Evolutionary conservation across 345 rosid genomes (phyloP).

Genomic region (Anastatica hierochuntica): DNA sequence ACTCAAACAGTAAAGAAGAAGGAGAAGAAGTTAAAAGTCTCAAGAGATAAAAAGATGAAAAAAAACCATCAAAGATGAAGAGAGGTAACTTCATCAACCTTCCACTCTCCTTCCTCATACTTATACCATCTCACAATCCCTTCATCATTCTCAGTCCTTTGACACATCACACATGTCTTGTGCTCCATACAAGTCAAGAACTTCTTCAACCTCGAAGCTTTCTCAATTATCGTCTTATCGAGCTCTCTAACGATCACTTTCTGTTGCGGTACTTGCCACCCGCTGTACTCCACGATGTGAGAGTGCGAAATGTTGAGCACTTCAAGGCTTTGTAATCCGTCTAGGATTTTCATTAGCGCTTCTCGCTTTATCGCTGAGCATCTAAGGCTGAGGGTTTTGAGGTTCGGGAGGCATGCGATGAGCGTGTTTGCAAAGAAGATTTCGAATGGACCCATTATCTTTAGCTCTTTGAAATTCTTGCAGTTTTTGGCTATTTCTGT

Average conservation of each 20-base stretch:
- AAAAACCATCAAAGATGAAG: constrained; percentile 28
- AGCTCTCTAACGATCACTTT: constrained; percentile 39
- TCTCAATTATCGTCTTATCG: constrained; percentile 42
- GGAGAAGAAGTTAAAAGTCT: constrained; percentile 20
- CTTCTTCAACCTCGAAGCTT: constrained; percentile 43
- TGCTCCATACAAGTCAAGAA: constrained; percentile 55
- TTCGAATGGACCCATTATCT: constrained; percentile 77
- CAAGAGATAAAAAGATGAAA: neutral
- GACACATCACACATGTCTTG: constrained; percentile 62
- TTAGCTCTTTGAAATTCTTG: constrained; percentile 39
- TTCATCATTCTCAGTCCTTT: constrained; percentile 54
- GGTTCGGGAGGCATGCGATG: constrained; percentile 32
- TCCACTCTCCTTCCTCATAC: constrained; percentile 81
- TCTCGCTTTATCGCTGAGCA: constrained; percentile 52
- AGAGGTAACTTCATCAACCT: constrained; percentile 54
- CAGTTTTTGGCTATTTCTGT: constrained; percentile 68
- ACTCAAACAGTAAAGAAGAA: no score
- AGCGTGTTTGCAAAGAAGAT: constrained; percentile 39
- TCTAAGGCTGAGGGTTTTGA: constrained; percentile 59
- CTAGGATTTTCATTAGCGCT: constrained; percentile 50
- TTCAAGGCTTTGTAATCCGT: constrained; percentile 43
- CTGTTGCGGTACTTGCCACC: constrained; percentile 31
- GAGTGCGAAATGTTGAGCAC: constrained; percentile 83
- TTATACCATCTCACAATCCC: constrained; percentile 84
- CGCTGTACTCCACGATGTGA: constrained; percentile 37